A percentile compares a stretch with the other conserved stretches of the same genome.
These are phyloP conservation scores for Candolleomyces aberdarensis DNA, from an alignment of 768 basidiomycete species.

Conservation along the genomic window DNA sequence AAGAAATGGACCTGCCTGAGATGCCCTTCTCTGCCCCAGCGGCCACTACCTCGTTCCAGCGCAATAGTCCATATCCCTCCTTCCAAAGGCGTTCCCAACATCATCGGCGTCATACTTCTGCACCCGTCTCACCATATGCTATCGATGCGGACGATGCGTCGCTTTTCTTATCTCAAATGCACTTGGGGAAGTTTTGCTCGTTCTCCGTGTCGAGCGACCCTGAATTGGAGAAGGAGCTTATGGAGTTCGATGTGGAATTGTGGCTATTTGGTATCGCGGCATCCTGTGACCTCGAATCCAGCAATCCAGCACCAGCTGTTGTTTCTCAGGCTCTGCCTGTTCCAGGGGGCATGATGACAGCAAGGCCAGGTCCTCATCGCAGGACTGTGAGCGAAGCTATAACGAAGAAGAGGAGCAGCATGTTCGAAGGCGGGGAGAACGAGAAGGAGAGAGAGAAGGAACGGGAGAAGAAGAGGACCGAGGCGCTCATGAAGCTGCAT, in stretches of 20 bases:
- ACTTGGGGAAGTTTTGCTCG: slow-evolving; percentile 3
- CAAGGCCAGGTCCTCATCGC: not conserved
- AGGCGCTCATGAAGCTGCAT: slow-evolving; percentile 1
- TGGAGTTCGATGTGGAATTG: slow-evolving; percentile 1
- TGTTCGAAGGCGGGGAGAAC: not conserved
- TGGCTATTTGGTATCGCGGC: slow-evolving; percentile 4
- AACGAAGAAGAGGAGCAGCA: not conserved
- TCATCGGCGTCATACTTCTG: not conserved
- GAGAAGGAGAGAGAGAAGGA: not conserved
- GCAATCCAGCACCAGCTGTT: not conserved
- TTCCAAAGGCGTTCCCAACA: not conserved
- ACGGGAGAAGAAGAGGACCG: not conserved
- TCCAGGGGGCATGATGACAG: not conserved
- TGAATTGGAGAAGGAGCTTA: not conserved
- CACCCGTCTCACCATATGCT: not conserved
- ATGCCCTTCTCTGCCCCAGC: not conserved
- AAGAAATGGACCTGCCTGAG: not conserved
- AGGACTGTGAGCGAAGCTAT: not conserved
- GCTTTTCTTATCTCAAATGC: not conserved
- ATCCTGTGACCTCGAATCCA: not conserved
- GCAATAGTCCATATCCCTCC: not conserved
- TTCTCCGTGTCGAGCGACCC: not conserved
- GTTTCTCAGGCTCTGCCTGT: not conserved
- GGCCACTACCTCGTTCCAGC: not conserved
- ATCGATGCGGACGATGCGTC: slow-evolving; percentile 1